Conservation (phyloP, 2,329 filamentous ascomycete species). For the Zarea fungicola region DNA sequence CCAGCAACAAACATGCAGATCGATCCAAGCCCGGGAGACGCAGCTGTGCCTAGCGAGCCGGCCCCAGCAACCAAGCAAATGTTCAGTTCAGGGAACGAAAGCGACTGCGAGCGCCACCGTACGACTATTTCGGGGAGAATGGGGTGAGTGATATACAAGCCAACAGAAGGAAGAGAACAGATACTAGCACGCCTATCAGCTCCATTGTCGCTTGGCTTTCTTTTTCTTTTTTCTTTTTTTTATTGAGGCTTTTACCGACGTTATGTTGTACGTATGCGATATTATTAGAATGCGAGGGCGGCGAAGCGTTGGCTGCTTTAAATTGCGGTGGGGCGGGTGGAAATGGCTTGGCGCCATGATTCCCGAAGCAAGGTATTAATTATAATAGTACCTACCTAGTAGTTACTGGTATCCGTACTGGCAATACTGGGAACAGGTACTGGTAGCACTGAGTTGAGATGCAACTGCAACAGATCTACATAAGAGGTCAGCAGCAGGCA, state of each 20-base stretch:
- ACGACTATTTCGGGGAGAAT: not conserved
- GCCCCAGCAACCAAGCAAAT: not conserved
- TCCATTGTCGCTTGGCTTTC: no score
- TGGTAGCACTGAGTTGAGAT: not conserved
- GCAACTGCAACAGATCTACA: not conserved
- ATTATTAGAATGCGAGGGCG: constrained; percentile 4
- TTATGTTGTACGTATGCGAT: not conserved
- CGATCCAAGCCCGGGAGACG: constrained; percentile 3
- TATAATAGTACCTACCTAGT: no score
- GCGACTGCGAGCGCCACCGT: constrained; percentile 7
- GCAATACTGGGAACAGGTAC: no score
- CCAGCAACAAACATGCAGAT: not conserved
- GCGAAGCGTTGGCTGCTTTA: not conserved
- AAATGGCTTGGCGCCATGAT: constrained; percentile 5
- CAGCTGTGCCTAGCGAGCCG: not conserved
- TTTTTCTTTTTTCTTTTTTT: no score
- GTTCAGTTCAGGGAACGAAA: not conserved
- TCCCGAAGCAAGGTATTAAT: no score
- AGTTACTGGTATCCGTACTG: no score
- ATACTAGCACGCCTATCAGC: no score
- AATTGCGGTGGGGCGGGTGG: constrained; percentile 11
- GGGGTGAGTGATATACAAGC: not conserved
- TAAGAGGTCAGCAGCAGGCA: no score
- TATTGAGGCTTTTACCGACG: not conserved
- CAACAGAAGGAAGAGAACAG: not conserved